These are phyloP conservation scores for Coleophoma cylindrospora DNA, from an alignment of 2,329 filamentous ascomycete species.

Conservation along the genomic window DNA sequence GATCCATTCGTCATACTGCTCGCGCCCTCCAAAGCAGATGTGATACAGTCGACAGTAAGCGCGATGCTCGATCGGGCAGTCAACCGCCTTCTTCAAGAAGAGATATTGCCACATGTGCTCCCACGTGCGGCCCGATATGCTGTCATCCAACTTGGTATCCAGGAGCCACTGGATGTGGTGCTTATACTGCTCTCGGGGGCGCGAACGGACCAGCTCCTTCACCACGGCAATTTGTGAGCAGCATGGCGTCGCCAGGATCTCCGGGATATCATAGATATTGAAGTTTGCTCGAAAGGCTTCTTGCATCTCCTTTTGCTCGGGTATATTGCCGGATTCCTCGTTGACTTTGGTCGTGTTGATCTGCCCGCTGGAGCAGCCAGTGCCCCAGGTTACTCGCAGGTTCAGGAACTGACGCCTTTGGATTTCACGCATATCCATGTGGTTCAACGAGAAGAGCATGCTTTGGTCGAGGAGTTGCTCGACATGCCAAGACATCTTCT, in stretches of 20 bases:
- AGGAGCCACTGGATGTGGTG: slow-evolving; percentile 54
- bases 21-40: slow-evolving; percentile 18
- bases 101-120: slow-evolving; percentile 58
- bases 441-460: slow-evolving; percentile 15
- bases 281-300: slow-evolving; percentile 16
- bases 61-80: slow-evolving; percentile 18
- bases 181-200: slow-evolving; percentile 47
- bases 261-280: slow-evolving; percentile 31
- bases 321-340: slow-evolving; percentile 7
- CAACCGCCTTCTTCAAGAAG: slow-evolving; percentile 15
- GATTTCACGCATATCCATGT: slow-evolving; percentile 28
- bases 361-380: slow-evolving; percentile 42
- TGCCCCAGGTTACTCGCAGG: slow-evolving; percentile 50
- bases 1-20: slow-evolving; percentile 17
- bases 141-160: slow-evolving; percentile 45
- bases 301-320: slow-evolving; percentile 14
- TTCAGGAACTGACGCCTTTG: slow-evolving; percentile 53
- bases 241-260: slow-evolving; percentile 49
- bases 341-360: slow-evolving; percentile 26
- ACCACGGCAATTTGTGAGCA: slow-evolving; percentile 63
- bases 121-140: slow-evolving; percentile 52
- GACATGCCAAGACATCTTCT: slow-evolving; percentile 34
- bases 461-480: slow-evolving; percentile 16
- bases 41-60: slow-evolving; percentile 20
- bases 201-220: slow-evolving; percentile 40